Base-by-base conservation (phyloP, 75 land plant genomes). In the Cunninghamia lanceolata region DNA sequence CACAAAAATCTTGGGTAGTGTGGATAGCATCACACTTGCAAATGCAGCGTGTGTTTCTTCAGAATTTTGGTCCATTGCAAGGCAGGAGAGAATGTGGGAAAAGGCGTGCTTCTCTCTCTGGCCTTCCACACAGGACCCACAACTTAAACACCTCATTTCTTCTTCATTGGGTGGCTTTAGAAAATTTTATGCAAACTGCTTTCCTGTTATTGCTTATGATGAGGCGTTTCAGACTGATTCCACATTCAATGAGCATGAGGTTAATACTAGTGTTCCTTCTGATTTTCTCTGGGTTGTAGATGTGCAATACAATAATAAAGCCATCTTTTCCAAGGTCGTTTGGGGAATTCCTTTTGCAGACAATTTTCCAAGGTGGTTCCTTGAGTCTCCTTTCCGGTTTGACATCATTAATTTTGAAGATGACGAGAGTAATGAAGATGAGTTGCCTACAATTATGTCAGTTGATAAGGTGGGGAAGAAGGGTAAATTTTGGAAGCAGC, bases 1-100 rank as follows among this genome's bases (percentile, higher is more conserved):
- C 59, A 89, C 88, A 52, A 94, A 95, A 79, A 90, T 96, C 35
- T 70, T 96, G 32, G 89, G 90, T 36, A 93, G 95, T 28, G 93
- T 94, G 52, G 98, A 96, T 85, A 94, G 94, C 3, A 74, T 89
- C 35, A 93, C 92, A 38, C 91, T 96, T 42, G 98, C 98, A 13
- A 94, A 79, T 54, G 95, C 95, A 53, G 94, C 87, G 47, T 96
- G 96, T 88, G 90, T 89, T 21, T 93, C 93, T 88, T 85, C 91
- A 8, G 84, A 86, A 2, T 95, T 95, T 38, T 77, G 84, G 54
- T 85, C 90, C 35, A 85, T 92, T 6, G 89, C 94, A 17, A 90
- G 52, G 45, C 92, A 93, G 50, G 95, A 96, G 87, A 87, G 13
- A 1, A 32, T 94, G 10, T 96, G 98, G 98, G 95, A 96, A 81